Percentiles rank a stretch among this genome's conserved stretches.
phyloP scores from a whole-genome alignment of 805 yeast species.

The Starmera quercuum region DNA sequence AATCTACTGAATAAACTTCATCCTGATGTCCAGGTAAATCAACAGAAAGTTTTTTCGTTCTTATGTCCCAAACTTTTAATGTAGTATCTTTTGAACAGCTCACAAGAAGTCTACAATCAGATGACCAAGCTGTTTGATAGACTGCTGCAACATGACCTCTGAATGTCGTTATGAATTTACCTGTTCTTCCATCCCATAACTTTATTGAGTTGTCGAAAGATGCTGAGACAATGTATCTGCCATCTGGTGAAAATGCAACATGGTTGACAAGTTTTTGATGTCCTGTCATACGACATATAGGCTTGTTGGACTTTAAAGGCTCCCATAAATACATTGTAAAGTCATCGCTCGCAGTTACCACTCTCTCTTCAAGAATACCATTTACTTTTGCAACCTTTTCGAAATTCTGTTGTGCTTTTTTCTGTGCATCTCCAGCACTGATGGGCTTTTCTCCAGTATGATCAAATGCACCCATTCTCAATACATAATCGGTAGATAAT shows the following conservation, averaged over 20 bases:
- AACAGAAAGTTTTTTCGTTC: constrained; percentile 72
- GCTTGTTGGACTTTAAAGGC: constrained; percentile 72
- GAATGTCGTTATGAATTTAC: constrained; percentile 81
- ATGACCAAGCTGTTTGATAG: constrained; percentile 96
- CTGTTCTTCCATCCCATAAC: constrained; percentile 93
- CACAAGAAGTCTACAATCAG: constrained; percentile 85
- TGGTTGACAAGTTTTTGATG: constrained; percentile 96
- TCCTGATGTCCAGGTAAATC: constrained; percentile 96
- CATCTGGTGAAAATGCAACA: constrained; percentile 94
- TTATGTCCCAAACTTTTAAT: constrained; percentile 91
- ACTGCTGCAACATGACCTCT: constrained; percentile 98
- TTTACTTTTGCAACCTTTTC: constrained; percentile 50
- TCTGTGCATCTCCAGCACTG: constrained; percentile 36
- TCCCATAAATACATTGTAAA: constrained; percentile 98
- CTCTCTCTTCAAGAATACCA: constrained; percentile 67
- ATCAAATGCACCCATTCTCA: constrained; percentile 85
- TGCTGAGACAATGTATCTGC: constrained; percentile 81
- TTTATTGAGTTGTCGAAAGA: constrained; percentile 94
- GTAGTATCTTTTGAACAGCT: constrained; percentile 96
- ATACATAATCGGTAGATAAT: constrained; percentile 80
- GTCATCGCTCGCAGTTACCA: constrained; percentile 95
- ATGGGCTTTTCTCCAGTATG: constrained; percentile 46
- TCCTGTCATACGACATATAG: constrained; percentile 91
- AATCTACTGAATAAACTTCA: constrained; percentile 94
- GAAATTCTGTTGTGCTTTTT: constrained; percentile 41